These are phyloP conservation scores for Rhizopogon vinicolor DNA, from an alignment of 768 basidiomycete species.

Conservation along the genomic window DNA sequence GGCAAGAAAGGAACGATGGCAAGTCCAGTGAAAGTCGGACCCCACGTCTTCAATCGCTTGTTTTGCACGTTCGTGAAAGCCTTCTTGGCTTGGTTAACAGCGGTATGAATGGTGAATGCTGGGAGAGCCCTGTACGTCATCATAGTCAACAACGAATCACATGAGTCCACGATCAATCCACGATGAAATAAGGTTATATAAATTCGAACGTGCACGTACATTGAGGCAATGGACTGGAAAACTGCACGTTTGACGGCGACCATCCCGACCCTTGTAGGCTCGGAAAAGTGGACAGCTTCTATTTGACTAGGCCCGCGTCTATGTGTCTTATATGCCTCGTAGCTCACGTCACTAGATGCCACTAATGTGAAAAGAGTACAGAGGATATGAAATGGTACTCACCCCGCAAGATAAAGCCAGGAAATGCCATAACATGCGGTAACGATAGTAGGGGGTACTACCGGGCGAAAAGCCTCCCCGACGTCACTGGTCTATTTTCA, in stretches of 20 bases:
- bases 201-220: conserved; percentile 41
- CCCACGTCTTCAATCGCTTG: conserved; percentile 62
- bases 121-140: conserved; percentile 60
- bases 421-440: conserved; percentile 77
- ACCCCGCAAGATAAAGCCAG: conserved; percentile 75
- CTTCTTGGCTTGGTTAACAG: conserved; percentile 69
- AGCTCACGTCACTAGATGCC: conserved; percentile 56
- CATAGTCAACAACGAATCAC: not conserved
- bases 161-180: not conserved
- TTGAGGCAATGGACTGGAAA: conserved; percentile 80
- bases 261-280: conserved; percentile 62
- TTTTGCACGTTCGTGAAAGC: conserved; percentile 58
- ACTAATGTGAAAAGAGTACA: not conserved
- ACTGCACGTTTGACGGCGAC: conserved; percentile 72
- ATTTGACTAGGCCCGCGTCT: conserved; percentile 59
- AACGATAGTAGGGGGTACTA: conserved; percentile 68
- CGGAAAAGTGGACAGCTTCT: conserved; percentile 67
- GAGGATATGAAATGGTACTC: conserved; percentile 8
- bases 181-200: not conserved
- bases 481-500: conserved; percentile 66
- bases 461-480: conserved; percentile 79
- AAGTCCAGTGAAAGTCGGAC: conserved; percentile 69
- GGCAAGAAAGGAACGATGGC: conserved; percentile 72
- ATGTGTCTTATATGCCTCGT: conserved; percentile 78
- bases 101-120: conserved; percentile 81